Conservation (phyloP, 2,329 filamentous ascomycete species). For the Aquanectria penicillioides region DNA sequence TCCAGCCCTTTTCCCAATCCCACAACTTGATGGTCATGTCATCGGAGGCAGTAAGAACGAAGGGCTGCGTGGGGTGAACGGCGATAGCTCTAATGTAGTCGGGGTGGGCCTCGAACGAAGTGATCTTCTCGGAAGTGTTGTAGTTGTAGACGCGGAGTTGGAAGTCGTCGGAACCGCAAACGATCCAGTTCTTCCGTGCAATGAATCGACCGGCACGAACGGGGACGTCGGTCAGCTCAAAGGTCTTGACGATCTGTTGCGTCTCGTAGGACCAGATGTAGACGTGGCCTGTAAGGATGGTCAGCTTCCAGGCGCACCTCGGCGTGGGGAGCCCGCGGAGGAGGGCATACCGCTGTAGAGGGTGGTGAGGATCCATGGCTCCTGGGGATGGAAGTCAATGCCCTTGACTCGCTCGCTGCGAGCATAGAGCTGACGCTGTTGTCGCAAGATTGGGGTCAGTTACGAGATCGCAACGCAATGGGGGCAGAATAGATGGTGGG, state of each 20-base stretch:
- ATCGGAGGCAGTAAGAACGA: constrained; percentile 95
- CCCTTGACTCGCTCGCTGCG: constrained; percentile 96
- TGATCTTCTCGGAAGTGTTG: constrained; percentile 99
- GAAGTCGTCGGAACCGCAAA: constrained; percentile 95
- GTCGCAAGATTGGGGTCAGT: constrained; percentile 39
- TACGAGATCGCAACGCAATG: constrained; percentile 29
- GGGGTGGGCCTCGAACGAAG: constrained; percentile 95
- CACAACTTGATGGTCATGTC: constrained; percentile 99
- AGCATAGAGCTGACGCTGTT: constrained; percentile 65
- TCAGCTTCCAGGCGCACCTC: constrained; percentile 18
- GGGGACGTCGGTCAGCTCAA: constrained; percentile 97
- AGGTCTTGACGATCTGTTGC: constrained; percentile 96
- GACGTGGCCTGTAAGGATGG: constrained; percentile 77
- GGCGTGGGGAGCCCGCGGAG: not conserved
- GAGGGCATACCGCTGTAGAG: constrained; percentile 84
- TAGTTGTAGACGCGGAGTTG: constrained; percentile 93
- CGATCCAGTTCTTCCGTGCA: constrained; percentile 98
- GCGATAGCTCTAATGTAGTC: constrained; percentile 98
- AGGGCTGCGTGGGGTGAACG: constrained; percentile 94
- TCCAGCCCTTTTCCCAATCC: constrained; percentile 99
- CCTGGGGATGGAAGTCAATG: constrained; percentile 95
- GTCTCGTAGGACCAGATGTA: constrained; percentile 99
- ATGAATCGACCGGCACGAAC: constrained; percentile 97
- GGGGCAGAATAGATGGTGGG: constrained; percentile 1
- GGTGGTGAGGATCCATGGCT: constrained; percentile 96